phyloP scores from a whole-genome alignment of 345 rosid genomes.

The Psidium guajava region DNA sequence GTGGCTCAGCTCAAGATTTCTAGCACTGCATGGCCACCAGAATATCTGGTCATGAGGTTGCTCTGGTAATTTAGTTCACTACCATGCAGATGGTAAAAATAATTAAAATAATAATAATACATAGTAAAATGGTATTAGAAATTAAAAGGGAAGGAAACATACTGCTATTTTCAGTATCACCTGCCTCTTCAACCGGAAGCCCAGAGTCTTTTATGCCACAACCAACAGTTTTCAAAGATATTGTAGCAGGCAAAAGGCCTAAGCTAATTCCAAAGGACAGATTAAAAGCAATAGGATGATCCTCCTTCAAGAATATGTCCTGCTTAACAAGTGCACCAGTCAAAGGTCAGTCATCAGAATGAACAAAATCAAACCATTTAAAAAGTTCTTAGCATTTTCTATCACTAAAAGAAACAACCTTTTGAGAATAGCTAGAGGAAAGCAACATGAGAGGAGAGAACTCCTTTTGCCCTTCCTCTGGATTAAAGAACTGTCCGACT shows the following conservation, averaged over 20 bases:
- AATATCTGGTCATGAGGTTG: background rate
- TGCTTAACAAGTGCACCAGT: constrained; percentile 24
- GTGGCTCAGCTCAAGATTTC: background rate
- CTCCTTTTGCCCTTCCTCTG: constrained; percentile 57
- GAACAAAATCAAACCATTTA: constrained; percentile 7
- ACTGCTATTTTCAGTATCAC: constrained; percentile 61
- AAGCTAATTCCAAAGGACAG: constrained; percentile 71
- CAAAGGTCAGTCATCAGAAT: constrained; percentile 1
- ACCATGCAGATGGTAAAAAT: background rate
- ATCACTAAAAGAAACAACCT: constrained; percentile 36
- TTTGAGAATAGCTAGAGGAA: constrained; percentile 49
- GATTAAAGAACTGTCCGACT: constrained; percentile 95
- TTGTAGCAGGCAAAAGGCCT: constrained; percentile 70
- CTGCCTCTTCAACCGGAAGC: constrained; percentile 66
- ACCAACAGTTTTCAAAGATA: constrained; percentile 67
- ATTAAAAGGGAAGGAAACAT: constrained; percentile 17
- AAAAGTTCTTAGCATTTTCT: constrained; percentile 1
- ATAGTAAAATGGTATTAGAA: background rate
- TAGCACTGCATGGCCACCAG: background rate
- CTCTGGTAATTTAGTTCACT: background rate
- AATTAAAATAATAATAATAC: background rate
- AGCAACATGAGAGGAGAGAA: constrained; percentile 59
- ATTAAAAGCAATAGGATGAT: constrained; percentile 83
- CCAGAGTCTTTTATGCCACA: constrained; percentile 81
- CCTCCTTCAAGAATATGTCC: constrained; percentile 70